Evolutionary conservation across 1,139 yeast genomes (phyloP).

Genomic region (Arxiozyma bovina): DNA sequence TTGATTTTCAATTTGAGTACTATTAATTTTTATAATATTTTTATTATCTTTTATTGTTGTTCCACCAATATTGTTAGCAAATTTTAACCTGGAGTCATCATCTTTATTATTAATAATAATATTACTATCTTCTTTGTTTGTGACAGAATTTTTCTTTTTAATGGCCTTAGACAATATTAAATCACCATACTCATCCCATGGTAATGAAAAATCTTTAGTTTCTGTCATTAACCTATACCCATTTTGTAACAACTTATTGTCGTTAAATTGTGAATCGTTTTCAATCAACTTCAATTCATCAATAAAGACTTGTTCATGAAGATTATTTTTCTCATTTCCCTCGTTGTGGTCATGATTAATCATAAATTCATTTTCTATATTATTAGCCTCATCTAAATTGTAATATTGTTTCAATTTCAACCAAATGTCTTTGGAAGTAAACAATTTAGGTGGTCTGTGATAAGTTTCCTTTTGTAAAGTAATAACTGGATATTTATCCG

Average conservation of each 20-base stretch:
- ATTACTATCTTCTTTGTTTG: not conserved
- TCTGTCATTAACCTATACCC: conserved; percentile 9
- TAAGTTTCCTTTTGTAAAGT: conserved; percentile 24
- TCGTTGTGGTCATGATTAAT: conserved; percentile 1
- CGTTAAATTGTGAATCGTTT: not conserved
- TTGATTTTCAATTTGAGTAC: not conserved
- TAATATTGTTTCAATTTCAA: conserved; percentile 45
- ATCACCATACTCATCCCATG: conserved; percentile 40
- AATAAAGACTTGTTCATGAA: not conserved
- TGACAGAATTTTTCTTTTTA: not conserved
- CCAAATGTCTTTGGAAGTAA: conserved; percentile 49
- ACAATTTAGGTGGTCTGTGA: conserved; percentile 25
- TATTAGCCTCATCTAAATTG: conserved; percentile 48
- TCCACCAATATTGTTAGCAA: not conserved
- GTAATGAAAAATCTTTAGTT: conserved; percentile 34
- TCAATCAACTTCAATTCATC: conserved; percentile 6
- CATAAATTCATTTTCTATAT: conserved; percentile 32
- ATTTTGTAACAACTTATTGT: not conserved
- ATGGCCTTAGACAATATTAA: conserved; percentile 35
- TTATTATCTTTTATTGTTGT: too few relatives aligned
- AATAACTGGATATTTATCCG: conserved; percentile 26
- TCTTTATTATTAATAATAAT: not conserved
- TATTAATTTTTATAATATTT: too few relatives aligned
- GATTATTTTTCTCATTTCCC: too few relatives aligned
- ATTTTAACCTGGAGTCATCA: not conserved